phyloP scores from a whole-genome alignment of 306 rosid genomes.

The Herpetospermum pedunculosum region DNA sequence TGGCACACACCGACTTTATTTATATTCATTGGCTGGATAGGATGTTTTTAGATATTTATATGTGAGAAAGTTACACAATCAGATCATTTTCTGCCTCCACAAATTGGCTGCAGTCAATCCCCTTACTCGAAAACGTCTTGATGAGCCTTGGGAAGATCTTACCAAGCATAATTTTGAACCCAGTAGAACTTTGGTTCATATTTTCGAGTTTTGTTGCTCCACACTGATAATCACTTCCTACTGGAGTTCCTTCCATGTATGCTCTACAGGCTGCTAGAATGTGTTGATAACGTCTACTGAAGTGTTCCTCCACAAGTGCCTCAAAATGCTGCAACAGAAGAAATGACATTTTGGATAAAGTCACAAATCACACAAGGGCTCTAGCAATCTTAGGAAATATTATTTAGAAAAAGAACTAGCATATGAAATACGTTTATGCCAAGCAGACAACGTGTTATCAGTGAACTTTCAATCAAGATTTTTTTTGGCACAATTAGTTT shows the following conservation, averaged over 20 bases:
- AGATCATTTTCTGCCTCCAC: constrained; percentile 20
- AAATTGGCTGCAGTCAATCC: constrained; percentile 61
- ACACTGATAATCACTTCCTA: constrained; percentile 40
- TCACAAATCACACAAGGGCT: background rate
- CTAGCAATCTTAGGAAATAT: background rate
- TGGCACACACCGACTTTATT: background rate
- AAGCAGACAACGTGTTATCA: background rate
- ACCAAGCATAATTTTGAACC: constrained; percentile 83
- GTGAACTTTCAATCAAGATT: background rate
- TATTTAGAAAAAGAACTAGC: background rate
- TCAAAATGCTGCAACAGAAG: constrained; percentile 63
- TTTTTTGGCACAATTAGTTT: background rate
- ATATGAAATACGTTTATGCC: background rate
- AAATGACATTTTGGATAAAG: background rate
- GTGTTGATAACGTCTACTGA: constrained; percentile 31
- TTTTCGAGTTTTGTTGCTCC: constrained; percentile 26
- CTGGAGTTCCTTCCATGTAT: constrained; percentile 65
- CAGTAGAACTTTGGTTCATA: constrained; percentile 54
- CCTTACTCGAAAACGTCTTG: constrained; percentile 58
- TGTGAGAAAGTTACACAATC: background rate
- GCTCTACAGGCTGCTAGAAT: constrained; percentile 66
- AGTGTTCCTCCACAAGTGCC: constrained; percentile 71
- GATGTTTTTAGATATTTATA: constrained; percentile 19
- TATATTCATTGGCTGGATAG: constrained; percentile 6
- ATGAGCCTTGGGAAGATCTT: constrained; percentile 75